Percentiles rank a stretch among this genome's conserved stretches.
Conservation (phyloP, 176 grass and related monocot species). For the Aechmea fasciata region DNA sequence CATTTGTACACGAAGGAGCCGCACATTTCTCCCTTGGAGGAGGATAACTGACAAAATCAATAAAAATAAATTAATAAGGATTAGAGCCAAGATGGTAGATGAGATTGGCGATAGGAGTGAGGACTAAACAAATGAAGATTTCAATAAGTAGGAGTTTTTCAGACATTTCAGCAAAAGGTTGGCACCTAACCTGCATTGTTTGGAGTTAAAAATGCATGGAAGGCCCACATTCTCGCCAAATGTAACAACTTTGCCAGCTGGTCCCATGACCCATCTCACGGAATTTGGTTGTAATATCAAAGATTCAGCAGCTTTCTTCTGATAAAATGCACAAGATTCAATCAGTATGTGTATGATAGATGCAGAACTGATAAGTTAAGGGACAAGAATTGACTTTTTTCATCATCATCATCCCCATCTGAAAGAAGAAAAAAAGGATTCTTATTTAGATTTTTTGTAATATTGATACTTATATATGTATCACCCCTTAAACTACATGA, state of each 20-base stretch:
- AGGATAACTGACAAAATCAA: slow-evolving; percentile 57
- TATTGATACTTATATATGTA: too few species aligned
- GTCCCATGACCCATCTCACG: slow-evolving; percentile 43
- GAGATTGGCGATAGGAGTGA: slow-evolving; percentile 7
- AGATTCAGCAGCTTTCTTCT: slow-evolving; percentile 2
- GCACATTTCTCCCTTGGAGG: slow-evolving; percentile 95
- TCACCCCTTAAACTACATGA: too few species aligned
- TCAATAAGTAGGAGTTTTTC: too few species aligned
- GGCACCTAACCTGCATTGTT: slow-evolving; percentile 39
- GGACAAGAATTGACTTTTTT: neutral
- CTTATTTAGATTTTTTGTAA: too few species aligned
- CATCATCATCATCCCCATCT: too few species aligned
- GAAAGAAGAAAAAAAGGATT: too few species aligned
- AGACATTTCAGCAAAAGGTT: neutral
- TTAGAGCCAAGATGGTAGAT: neutral
- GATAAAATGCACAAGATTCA: neutral
- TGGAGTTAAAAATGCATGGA: slow-evolving; percentile 64
- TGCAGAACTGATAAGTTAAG: neutral
- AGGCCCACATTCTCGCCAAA: slow-evolving; percentile 55
- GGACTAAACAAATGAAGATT: too few species aligned
- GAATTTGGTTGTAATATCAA: slow-evolving; percentile 26
- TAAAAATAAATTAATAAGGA: neutral
- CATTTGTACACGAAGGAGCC: slow-evolving; percentile 62
- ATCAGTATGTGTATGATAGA: neutral
- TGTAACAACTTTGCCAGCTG: slow-evolving; percentile 48